Base-by-base conservation (phyloP, 2,329 filamentous ascomycete species). In the Neonectria sp. region DNA sequence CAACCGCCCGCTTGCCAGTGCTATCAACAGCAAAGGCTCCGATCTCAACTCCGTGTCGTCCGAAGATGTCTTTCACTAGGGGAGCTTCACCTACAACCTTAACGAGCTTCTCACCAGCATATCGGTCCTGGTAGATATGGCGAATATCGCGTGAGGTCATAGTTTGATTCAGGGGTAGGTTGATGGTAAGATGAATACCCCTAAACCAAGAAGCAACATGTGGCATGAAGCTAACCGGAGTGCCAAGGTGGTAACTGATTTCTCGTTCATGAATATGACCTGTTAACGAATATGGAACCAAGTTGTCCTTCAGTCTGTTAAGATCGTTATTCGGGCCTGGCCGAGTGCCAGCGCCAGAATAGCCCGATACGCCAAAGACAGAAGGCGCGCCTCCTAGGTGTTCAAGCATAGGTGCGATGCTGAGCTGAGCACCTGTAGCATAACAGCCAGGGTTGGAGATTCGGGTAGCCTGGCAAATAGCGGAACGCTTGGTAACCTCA, bases 161-260 rank as follows among this genome's bases (percentile, higher is more conserved):
- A 68, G 90, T 88, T 82, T 95, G 88, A 77, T 92, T 92, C 9
- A 99, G 86, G 13, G 95, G 95, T 56, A 98, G 93, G 78, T 91
- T 95, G 81, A 98, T 95, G 45, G 95, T 95, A 82, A 95, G 93
- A 79, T 94, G 91, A 74, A 98, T 98, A 71, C 95, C 95, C 78
- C 97, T 92, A 89, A 98, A 98, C 95, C 95, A 98, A 15, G 92
- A 90, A n/a, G 95, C 94, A 27, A 97, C 95, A 80, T 98, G 96
- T 7, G 96, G 96, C 65, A 96, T 92, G 79, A 99, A 99, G 6
- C 91, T 93, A 12, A 97, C 91, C 21, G 89, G 83, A 15, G 85
- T 86, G 55, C 91, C 93, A 12, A 98, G 88, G 78, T 97, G 95
- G 59, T 84, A 79, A 78, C 91, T 92, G 71, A 98, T 96, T 81